phyloP scores from a whole-genome alignment of 495 filamentous ascomycete species.

The Aspergillus avenaceus region DNA sequence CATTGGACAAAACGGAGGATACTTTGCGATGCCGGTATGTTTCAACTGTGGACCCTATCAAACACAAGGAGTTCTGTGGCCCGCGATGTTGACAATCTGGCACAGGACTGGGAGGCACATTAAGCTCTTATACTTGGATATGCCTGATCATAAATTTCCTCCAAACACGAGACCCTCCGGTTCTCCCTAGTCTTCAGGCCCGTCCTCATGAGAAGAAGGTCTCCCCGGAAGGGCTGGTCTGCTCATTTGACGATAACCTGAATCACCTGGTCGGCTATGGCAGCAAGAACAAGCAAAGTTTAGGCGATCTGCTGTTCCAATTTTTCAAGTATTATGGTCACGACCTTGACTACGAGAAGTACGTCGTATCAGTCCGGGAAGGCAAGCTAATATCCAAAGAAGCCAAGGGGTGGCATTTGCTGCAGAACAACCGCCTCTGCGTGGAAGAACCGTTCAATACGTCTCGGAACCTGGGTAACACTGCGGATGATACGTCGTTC shows the following conservation, averaged over 20 bases:
- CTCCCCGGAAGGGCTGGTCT: conserved; percentile 57
- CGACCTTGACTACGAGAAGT: conserved; percentile 83
- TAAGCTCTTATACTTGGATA: conserved; percentile 99
- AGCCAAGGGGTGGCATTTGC: conserved; percentile 79
- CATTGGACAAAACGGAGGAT: conserved; percentile 92
- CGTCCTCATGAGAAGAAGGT: conserved; percentile 58
- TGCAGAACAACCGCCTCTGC: conserved; percentile 77
- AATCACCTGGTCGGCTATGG: conserved; percentile 70
- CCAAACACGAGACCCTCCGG: conserved; percentile 81
- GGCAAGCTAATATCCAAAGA: conserved; percentile 78
- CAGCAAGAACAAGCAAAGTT: conserved; percentile 70
- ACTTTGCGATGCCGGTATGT: conserved; percentile 90
- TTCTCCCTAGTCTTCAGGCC: conserved; percentile 84
- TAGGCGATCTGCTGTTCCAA: conserved; percentile 80
- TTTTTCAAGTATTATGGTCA: conserved; percentile 95
- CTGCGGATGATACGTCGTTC: conserved; percentile 91
- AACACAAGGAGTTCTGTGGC: not conserved
- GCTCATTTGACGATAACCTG: conserved; percentile 82
- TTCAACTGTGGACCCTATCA: not conserved
- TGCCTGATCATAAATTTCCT: conserved; percentile 97
- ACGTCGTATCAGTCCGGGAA: conserved; percentile 81
- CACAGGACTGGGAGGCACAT: conserved; percentile 81
- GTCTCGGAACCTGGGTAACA: conserved; percentile 91
- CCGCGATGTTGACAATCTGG: conserved; percentile 14
- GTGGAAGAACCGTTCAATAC: conserved; percentile 97